Base-by-base conservation (phyloP, 2,329 filamentous ascomycete genomes). In the Nothopassalora personata region DNA sequence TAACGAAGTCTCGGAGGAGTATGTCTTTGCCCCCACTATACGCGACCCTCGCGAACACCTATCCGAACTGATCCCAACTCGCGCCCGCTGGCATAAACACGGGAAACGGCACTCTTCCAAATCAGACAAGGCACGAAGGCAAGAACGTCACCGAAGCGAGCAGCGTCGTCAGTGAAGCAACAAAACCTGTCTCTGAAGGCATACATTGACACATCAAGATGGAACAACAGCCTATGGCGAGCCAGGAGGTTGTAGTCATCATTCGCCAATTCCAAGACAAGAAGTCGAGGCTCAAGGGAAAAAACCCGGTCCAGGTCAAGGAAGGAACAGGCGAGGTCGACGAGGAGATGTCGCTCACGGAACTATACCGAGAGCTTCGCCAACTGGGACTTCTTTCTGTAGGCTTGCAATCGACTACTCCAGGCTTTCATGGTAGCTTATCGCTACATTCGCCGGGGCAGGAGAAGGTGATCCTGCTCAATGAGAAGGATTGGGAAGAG, bases 371-470 rank as follows among this genome's bases (percentile, higher is more conserved):
- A n/a, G 49, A 51, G 49, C 49, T 51, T 51, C 49, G 30, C 10
- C 27, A 51, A 13, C 49, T 51, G 3, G 49, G 28, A 11, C 49
- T 51, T 11, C 23, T 30, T 11, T 51, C 49, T 18, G n/a, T 51
- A 19, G 52, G 52, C 8, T 11, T 27, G 19, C n/a, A 31, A 31
- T 18, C 7, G 11, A 23, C 19, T 9, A 23, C 19, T 7, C 18
- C 23, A 19, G n/a, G 34, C 27, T 27, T 54, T 27, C 28, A 54
- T 31, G 52, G 31, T 13, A 67, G 28, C 15, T 15, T 51, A 11
- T 33, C 23, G 9, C 10, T 51, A 5, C 9, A 33, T 4, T 10
- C 49, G 11, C 49, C 49, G 2, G 27, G 49, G 10, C 27, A 30
- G 7, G 30, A 33, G 11, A 51, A 5, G 49, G 30, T 34, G 30